Conservation (phyloP, 1,284 basidiomycete genomes). For the Peniophora sp. region DNA sequence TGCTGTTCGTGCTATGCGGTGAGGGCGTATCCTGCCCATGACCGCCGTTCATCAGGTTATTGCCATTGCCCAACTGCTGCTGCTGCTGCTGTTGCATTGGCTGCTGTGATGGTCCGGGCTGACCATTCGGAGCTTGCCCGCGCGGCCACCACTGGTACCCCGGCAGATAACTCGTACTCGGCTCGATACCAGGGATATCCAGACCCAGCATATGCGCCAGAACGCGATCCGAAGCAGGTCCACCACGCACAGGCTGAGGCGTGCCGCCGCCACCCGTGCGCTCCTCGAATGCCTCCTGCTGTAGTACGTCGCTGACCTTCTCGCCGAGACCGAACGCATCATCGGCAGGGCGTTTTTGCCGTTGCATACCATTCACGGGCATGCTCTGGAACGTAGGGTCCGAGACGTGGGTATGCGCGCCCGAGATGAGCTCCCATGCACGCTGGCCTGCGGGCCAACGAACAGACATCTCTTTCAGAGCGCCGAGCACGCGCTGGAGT, state of each 20-base stretch:
- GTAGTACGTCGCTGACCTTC: conserved; percentile 36
- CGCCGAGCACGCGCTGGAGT: conserved; percentile 58
- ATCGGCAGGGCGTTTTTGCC: conserved; percentile 3
- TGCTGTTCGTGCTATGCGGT: conserved; percentile 10
- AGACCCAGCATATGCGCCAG: conserved; percentile 69
- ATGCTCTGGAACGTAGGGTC: conserved; percentile 29
- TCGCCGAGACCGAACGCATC: conserved; percentile 19
- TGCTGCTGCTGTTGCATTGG: background rate
- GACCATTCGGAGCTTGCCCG: conserved; percentile 4
- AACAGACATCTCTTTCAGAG: conserved; percentile 69
- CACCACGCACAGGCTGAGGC: conserved; percentile 7
- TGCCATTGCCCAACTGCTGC: conserved; percentile 6
- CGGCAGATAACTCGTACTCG: conserved; percentile 58
- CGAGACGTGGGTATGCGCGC: conserved; percentile 47
- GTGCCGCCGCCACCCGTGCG: conserved; percentile 9
- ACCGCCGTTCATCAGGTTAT: background rate
- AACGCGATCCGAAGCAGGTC: conserved; percentile 41
- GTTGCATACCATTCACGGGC: conserved; percentile 27
- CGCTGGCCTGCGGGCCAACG: conserved; percentile 70
- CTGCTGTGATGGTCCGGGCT: background rate
- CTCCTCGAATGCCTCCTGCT: conserved; percentile 33
- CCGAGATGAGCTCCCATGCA: conserved; percentile 63
- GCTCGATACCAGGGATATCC: conserved; percentile 49
- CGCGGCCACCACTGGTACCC: conserved; percentile 73
- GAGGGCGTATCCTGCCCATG: conserved; percentile 9